These are phyloP conservation scores for Prunus yedoensis DNA, from an alignment of 331 rosid species.

Conservation along the genomic window DNA sequence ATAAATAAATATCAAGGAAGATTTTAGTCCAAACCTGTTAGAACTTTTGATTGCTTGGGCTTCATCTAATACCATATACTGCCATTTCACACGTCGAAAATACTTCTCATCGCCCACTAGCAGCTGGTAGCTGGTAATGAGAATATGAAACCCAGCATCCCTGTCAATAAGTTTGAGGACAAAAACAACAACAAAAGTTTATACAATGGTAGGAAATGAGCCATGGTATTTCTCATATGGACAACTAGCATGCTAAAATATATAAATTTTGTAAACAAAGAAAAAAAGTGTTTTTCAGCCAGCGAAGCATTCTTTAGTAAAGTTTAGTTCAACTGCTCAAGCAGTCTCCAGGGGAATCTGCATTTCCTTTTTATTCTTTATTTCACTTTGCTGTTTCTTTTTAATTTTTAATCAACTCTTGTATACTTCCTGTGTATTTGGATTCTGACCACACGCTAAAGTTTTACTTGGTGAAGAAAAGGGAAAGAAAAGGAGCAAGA, in stretches of 20 bases:
- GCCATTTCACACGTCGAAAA: slow-evolving; percentile 98
- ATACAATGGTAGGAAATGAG: background rate
- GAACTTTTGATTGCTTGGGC: slow-evolving; percentile 98
- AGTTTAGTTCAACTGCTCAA: background rate
- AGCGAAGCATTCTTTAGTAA: background rate
- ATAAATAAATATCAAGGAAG: background rate
- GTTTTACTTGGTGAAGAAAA: background rate
- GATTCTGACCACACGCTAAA: background rate
- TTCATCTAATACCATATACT: slow-evolving; percentile 98
- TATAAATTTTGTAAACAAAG: background rate
- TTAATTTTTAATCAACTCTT: background rate
- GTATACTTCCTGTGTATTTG: background rate
- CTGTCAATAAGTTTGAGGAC: slow-evolving; percentile 40
- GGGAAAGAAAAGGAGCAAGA: background rate
- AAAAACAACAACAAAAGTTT: background rate
- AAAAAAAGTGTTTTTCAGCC: background rate
- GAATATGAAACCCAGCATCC: slow-evolving; percentile 95
- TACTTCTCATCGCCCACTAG: slow-evolving; percentile 82
- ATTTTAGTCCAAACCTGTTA: slow-evolving; percentile 52
- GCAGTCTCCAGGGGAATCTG: background rate
- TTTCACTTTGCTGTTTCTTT: background rate
- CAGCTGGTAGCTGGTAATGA: slow-evolving; percentile 94
- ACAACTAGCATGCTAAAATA: background rate
- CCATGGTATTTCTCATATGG: background rate
- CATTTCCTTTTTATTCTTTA: background rate